phyloP scores from a whole-genome alignment of 2,329 filamentous ascomycete genomes.

The Colletotrichum sp. region DNA sequence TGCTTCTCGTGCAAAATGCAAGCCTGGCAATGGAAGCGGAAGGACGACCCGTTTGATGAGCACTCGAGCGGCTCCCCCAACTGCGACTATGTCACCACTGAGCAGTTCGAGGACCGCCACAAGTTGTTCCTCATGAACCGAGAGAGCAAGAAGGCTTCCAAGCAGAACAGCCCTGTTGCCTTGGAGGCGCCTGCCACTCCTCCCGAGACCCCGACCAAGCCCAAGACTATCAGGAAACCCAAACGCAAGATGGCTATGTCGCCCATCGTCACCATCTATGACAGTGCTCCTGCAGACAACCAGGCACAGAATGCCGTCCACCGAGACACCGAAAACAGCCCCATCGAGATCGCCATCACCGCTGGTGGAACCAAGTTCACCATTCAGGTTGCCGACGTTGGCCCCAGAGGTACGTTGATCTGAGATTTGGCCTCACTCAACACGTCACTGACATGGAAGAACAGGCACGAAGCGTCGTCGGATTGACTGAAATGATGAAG shows the following conservation, averaged over 20 bases:
- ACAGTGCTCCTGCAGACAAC: neutral
- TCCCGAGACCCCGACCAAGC: neutral
- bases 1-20: neutral
- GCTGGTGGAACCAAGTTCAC: neutral
- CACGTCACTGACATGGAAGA: neutral
- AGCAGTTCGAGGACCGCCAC: neutral
- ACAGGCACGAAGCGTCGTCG: neutral
- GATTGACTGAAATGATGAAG: rapidly evolving
- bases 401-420: neutral
- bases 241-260: neutral
- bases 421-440: rapidly evolving
- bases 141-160: neutral
- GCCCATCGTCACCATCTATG: neutral
- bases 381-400: neutral
- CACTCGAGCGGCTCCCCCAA: neutral
- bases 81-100: neutral
- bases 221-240: neutral
- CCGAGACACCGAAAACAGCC: neutral
- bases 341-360: neutral
- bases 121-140: neutral
- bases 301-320: neutral
- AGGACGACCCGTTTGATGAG: neutral
- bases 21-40: neutral
- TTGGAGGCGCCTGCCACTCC: neutral
- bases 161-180: rapidly evolving